phyloP scores from a whole-genome alignment of 345 rosid genomes.

The Turritis glabra region DNA sequence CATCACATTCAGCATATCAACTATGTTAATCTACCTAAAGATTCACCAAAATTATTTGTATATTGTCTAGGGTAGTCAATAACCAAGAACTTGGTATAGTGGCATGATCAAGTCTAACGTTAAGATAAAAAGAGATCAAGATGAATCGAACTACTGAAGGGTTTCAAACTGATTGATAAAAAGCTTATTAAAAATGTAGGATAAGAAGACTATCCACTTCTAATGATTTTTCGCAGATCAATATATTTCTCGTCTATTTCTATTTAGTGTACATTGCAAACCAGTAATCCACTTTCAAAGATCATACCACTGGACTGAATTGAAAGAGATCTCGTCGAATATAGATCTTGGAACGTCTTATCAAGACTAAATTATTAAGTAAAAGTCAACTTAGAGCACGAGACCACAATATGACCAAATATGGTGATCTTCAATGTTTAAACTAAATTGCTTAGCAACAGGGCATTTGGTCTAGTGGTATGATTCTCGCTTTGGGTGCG shows the following conservation, averaged over 20 bases:
- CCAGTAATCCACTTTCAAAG: neutral
- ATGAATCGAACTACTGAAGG: neutral
- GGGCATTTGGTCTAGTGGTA: constrained; percentile 89
- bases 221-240: neutral
- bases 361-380: neutral
- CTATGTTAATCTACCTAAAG: neutral
- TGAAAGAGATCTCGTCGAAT: neutral
- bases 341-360: neutral
- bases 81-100: neutral
- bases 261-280: neutral
- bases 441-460: neutral
- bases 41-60: neutral
- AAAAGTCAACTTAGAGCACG: neutral
- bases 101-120: neutral
- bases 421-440: neutral
- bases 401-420: neutral
- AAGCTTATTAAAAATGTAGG: neutral
- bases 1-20: neutral
- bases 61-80: neutral
- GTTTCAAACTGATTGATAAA: neutral
- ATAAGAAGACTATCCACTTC: neutral
- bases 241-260: neutral
- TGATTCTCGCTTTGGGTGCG: constrained; percentile 91
- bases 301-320: neutral
- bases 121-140: neutral